Conservation (phyloP, 83 land plant genomes). For the Picea abies region DNA sequence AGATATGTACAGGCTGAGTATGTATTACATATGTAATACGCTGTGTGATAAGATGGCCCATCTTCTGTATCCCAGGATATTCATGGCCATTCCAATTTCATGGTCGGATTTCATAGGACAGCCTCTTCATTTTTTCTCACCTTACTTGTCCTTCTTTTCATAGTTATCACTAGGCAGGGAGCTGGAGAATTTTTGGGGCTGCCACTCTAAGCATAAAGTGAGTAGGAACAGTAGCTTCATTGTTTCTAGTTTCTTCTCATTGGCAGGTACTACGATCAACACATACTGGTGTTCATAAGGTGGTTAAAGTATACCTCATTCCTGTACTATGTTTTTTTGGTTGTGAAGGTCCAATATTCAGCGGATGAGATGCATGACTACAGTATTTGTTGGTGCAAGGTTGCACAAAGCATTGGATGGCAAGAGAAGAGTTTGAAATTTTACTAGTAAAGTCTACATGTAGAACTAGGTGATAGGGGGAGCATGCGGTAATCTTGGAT, state of each 20-base stretch:
- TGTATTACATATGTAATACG: conserved; percentile 81
- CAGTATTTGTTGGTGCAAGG: not conserved
- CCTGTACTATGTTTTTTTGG: conserved; percentile 88
- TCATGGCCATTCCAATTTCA: conserved; percentile 87
- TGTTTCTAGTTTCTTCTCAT: conserved; percentile 85
- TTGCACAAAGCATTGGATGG: too few species aligned
- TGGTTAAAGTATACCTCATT: conserved; percentile 93
- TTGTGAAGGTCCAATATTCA: conserved; percentile 89
- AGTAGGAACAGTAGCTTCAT: conserved; percentile 80
- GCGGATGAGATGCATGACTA: conserved; percentile 79
- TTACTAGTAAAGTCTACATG: too few species aligned
- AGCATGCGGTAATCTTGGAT: too few species aligned
- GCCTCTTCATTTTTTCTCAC: conserved; percentile 68
- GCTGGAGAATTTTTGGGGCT: conserved; percentile 98
- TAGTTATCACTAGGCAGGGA: conserved; percentile 87
- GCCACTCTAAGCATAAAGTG: conserved; percentile 78
- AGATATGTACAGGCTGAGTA: conserved; percentile 95
- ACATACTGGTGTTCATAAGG: conserved; percentile 84
- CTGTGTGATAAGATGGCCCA: conserved; percentile 82
- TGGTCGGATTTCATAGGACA: conserved; percentile 78
- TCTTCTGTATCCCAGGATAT: conserved; percentile 74
- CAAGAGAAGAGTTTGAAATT: too few species aligned
- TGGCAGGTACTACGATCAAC: conserved; percentile 99
- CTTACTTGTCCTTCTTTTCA: conserved; percentile 49
- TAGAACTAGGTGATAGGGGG: too few species aligned